Conservation (phyloP, 2,329 filamentous ascomycete genomes). For the Cercospora janseana region DNA sequence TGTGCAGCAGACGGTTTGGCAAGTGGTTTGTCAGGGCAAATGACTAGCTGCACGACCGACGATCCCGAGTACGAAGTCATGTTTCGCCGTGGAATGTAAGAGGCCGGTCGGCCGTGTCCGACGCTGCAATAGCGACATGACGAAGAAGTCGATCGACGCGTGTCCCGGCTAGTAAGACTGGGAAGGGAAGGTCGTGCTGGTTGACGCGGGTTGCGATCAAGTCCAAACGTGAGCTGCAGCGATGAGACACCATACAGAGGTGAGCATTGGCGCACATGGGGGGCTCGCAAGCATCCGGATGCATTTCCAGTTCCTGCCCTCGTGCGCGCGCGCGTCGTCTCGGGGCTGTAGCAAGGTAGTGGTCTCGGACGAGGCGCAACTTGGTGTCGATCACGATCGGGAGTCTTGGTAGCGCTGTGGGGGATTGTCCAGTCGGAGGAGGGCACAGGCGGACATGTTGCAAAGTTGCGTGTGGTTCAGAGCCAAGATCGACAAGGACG, state of each 20-base stretch:
- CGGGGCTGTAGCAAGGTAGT: neutral
- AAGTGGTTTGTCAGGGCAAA: too few relatives aligned
- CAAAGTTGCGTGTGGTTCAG: neutral
- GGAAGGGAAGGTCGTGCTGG: slow-evolving; percentile 20
- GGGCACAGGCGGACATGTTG: neutral
- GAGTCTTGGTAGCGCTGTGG: neutral
- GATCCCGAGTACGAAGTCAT: slow-evolving; percentile 14
- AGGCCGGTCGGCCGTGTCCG: slow-evolving; percentile 13
- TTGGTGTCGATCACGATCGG: neutral
- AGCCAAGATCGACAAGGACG: slow-evolving; percentile 8
- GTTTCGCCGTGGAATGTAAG: slow-evolving; percentile 4
- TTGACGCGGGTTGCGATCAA: neutral
- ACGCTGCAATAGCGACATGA: too few relatives aligned
- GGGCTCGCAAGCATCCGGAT: too few relatives aligned
- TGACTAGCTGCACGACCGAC: slow-evolving; percentile 11
- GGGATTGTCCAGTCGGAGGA: slow-evolving; percentile 4
- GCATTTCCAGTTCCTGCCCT: too few relatives aligned
- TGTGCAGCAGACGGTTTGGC: too few relatives aligned
- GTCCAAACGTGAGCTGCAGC: neutral
- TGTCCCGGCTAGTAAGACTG: slow-evolving; percentile 6
- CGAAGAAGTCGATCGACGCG: too few relatives aligned
- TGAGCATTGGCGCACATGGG: slow-evolving; percentile 23
- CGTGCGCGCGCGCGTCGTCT: too few relatives aligned
- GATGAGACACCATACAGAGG: slow-evolving; percentile 22
- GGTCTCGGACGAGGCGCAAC: neutral